These are phyloP conservation scores for Colletotrichum orchidophilum DNA, from an alignment of 2,329 filamentous ascomycete genomes.

Conservation along the genomic window DNA sequence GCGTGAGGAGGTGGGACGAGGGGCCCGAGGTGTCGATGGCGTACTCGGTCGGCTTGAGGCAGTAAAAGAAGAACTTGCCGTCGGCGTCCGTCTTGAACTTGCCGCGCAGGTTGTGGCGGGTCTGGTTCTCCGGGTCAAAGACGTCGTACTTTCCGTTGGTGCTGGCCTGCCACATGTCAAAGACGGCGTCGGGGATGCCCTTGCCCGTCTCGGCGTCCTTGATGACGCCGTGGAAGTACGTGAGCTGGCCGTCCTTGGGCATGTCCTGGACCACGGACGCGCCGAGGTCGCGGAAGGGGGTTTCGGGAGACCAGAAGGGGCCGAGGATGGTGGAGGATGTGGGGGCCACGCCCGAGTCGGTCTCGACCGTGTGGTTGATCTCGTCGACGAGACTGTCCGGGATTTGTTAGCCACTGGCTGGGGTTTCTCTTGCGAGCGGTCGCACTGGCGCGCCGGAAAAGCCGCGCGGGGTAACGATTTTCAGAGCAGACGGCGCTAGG, in stretches of 20 bases:
- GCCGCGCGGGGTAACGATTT: neutral
- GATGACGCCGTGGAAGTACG: constrained; percentile 33
- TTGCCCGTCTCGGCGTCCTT: constrained; percentile 37
- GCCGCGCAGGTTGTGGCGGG: constrained; percentile 70
- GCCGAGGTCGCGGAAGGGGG: constrained; percentile 34
- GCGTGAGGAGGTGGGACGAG: constrained; percentile 35
- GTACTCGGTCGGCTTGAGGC: constrained; percentile 71
- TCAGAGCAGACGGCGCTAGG: neutral
- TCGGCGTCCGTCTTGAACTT: constrained; percentile 71
- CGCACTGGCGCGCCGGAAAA: neutral
- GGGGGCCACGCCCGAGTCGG: constrained; percentile 24
- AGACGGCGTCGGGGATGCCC: constrained; percentile 52
- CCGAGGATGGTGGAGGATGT: constrained; percentile 33
- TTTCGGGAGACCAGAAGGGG: constrained; percentile 35
- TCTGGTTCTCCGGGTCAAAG: constrained; percentile 68
- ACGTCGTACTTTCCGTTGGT: constrained; percentile 68
- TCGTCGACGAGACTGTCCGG: constrained; percentile 28
- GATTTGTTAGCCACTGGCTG: neutral
- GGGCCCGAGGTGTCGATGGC: constrained; percentile 65
- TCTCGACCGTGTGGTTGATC: constrained; percentile 33
- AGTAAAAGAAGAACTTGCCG: constrained; percentile 71
- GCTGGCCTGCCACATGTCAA: constrained; percentile 71
- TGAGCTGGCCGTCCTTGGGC: constrained; percentile 30
- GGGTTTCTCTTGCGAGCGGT: neutral
- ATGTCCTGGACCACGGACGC: constrained; percentile 33